Evolutionary conservation across 495 filamentous ascomycete genomes (phyloP).

Genomic region (Neurospora tetrasperma): DNA sequence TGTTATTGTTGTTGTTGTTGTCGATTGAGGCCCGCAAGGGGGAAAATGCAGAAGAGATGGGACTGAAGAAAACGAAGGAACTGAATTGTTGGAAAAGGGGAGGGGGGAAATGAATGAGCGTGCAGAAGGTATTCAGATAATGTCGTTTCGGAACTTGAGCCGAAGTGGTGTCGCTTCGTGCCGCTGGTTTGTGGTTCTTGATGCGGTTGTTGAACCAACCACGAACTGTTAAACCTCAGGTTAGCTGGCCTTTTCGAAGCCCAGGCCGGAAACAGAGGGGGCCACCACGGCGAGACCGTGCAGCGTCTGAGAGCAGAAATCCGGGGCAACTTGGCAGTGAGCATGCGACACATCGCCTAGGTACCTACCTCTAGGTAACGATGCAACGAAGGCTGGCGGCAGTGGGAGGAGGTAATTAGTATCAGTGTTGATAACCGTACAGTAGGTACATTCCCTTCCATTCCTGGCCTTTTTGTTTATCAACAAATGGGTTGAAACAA

Average conservation of each 20-base stretch:
- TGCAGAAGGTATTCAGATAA: conserved; percentile 1
- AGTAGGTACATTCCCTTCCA: background rate
- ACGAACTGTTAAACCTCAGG: background rate
- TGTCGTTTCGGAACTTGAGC: background rate
- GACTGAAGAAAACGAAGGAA: background rate
- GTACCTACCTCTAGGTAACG: background rate
- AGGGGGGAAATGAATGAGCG: conserved; percentile 1
- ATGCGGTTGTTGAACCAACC: conserved; percentile 1
- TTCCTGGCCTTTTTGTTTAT: background rate
- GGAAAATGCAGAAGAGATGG: background rate
- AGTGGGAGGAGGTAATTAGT: background rate
- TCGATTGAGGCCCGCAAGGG: background rate
- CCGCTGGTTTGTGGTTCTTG: background rate
- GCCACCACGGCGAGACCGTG: background rate
- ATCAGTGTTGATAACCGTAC: background rate
- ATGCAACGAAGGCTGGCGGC: background rate
- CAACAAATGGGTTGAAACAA: background rate
- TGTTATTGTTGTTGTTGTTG: background rate
- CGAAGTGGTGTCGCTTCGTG: background rate
- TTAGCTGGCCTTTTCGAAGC: background rate
- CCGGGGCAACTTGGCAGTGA: background rate
- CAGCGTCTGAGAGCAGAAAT: background rate
- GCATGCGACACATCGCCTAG: background rate
- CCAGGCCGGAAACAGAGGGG: background rate
- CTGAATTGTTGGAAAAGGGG: background rate